Percentiles rank a stretch among this genome's conserved stretches.
Evolutionary conservation across 305 asterid species (phyloP).

Genomic region (Solanum hybrid): DNA sequence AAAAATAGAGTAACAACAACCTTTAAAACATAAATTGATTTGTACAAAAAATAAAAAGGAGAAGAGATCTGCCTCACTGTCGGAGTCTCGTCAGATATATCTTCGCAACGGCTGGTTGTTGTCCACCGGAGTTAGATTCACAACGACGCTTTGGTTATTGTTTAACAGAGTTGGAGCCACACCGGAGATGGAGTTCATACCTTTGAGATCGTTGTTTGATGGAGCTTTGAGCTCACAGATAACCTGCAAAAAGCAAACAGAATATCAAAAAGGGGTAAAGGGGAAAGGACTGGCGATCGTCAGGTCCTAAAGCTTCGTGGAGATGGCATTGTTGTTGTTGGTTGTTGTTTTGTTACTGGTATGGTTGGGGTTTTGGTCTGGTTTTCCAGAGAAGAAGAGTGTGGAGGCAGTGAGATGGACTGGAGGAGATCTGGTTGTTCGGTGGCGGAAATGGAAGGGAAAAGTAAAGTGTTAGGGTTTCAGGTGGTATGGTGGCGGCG

Average conservation of each 20-base stretch:
- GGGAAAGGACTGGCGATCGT: neutral
- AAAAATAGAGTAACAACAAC: neutral
- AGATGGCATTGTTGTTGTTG: neutral
- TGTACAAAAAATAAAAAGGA: neutral
- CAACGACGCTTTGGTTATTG: neutral
- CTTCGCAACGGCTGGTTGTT: neutral
- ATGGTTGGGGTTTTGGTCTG: neutral
- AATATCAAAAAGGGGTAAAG: neutral
- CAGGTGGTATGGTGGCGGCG: neutral
- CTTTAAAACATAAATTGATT: neutral
- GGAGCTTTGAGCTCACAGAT: neutral
- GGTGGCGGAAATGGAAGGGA: neutral
- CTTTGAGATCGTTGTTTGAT: too few species aligned
- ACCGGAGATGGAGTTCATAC: neutral
- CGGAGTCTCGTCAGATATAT: neutral
- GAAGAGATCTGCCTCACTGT: neutral
- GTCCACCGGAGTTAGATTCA: neutral
- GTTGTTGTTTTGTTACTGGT: neutral
- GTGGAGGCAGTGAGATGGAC: neutral
- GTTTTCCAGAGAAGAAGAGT: neutral
- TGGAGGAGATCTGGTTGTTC: neutral
- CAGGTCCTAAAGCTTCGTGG: neutral
- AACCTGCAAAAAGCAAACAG: neutral
- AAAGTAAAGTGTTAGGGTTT: neutral
- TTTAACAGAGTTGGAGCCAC: neutral